These are phyloP conservation scores for Pseudocercospora cruenta DNA, from an alignment of 2,329 filamentous ascomycete genomes.

Conservation along the genomic window DNA sequence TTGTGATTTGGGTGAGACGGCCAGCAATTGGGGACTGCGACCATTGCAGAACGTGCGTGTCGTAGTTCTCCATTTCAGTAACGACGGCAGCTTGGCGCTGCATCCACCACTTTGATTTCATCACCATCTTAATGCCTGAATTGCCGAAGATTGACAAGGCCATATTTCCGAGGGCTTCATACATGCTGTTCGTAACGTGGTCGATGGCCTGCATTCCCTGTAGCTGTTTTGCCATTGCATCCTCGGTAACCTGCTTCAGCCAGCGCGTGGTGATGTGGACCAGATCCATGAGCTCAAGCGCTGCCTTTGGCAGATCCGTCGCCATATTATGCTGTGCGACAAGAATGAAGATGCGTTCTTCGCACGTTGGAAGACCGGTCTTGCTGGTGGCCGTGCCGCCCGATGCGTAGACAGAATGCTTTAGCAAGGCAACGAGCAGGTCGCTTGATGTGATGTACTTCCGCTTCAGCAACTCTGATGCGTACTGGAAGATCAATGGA, in stretches of 20 bases:
- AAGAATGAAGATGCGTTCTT: conserved; percentile 39
- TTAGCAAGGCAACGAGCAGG: conserved; percentile 35
- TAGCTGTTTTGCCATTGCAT: conserved; percentile 37
- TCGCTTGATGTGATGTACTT: conserved; percentile 33
- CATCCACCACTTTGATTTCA: conserved; percentile 38
- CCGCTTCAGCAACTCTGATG: conserved; percentile 30
- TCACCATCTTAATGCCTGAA: conserved; percentile 29
- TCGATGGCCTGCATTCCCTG: conserved; percentile 35
- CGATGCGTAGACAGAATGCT: conserved; percentile 27
- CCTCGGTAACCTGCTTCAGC: conserved; percentile 34
- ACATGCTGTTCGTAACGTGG: conserved; percentile 30
- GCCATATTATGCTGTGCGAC: conserved; percentile 33
- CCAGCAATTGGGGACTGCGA: conserved; percentile 37
- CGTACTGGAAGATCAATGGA: conserved; percentile 36
- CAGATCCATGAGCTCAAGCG: conserved; percentile 25
- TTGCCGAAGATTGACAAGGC: conserved; percentile 36
- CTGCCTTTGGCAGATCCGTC: conserved; percentile 24
- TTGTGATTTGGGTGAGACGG: conserved; percentile 35
- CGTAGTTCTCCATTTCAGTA: conserved; percentile 37
- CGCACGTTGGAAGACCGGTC: conserved; percentile 33
- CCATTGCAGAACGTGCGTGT: conserved; percentile 39
- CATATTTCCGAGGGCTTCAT: conserved; percentile 39
- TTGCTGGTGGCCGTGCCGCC: conserved; percentile 11
- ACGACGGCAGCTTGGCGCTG: conserved; percentile 31
- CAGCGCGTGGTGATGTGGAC: conserved; percentile 35